Percentiles rank a stretch among this genome's conserved stretches.
These are phyloP conservation scores for Penicillium sclerotiorum DNA, from an alignment of 2,329 filamentous ascomycete species.

Conservation along the genomic window DNA sequence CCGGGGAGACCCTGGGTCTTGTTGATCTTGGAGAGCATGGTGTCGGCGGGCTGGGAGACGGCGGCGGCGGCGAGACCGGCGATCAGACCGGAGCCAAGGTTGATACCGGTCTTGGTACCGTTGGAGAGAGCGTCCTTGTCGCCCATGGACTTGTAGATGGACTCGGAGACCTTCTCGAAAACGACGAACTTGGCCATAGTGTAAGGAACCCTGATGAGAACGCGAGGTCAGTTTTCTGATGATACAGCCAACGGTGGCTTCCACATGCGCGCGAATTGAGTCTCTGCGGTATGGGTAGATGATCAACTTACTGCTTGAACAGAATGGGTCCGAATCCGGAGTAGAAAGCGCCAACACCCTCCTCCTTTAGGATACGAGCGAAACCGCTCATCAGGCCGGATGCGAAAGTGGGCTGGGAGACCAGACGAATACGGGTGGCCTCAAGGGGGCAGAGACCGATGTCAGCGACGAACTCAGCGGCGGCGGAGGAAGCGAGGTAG, in stretches of 20 bases:
- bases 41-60: slow-evolving; percentile 87
- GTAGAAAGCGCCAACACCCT: slow-evolving; percentile 86
- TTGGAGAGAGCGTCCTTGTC: slow-evolving; percentile 72
- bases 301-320: slow-evolving; percentile 72
- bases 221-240: too few species aligned
- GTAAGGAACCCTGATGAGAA: slow-evolving; percentile 82
- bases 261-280: neutral
- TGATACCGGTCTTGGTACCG: slow-evolving; percentile 74
- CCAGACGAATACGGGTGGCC: slow-evolving; percentile 90
- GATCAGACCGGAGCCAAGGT: slow-evolving; percentile 81
- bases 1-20: slow-evolving; percentile 86
- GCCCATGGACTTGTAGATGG: slow-evolving; percentile 63
- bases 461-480: slow-evolving; percentile 66
- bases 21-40: slow-evolving; percentile 96
- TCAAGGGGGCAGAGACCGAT: slow-evolving; percentile 83
- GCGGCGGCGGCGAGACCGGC: slow-evolving; percentile 85
- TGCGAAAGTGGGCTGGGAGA: slow-evolving; percentile 84
- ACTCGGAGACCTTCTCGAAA: slow-evolving; percentile 83
- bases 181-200: slow-evolving; percentile 96
- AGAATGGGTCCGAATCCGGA: slow-evolving; percentile 86
- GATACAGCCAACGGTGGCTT: too few species aligned
- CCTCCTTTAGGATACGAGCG: slow-evolving; percentile 77
- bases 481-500: slow-evolving; percentile 70
- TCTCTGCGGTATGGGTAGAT: too few species aligned
- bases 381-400: slow-evolving; percentile 78